Base-by-base conservation (phyloP, 768 basidiomycete genomes). In the Sporobolomyces roseus region DNA sequence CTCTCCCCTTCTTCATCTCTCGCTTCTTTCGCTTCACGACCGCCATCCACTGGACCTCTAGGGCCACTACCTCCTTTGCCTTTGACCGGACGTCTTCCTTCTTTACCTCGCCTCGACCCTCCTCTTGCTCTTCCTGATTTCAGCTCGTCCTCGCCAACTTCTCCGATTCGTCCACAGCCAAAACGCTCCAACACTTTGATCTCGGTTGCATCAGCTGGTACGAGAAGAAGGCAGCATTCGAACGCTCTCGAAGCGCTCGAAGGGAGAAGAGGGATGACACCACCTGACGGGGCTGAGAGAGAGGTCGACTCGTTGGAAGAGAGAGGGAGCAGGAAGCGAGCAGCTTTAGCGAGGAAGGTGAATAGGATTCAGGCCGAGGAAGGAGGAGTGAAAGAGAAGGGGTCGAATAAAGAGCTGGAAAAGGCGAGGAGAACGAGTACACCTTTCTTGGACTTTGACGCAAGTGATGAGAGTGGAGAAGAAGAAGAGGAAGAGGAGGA, bases 201-300 rank as follows among this genome's bases (percentile, higher is more conserved):
- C 29, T 63, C 62, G 12, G 38, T 51, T 45, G 68, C 68, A 0
- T 64, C 62, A 0, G 8, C 27, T 2, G 38, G 25, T 17, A 65
- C 63, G 6, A 48, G 62, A 3, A 25, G 7, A 16, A 3, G 29
- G 10, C 43, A 60, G 33, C 41, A 58, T 17, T 12, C 25, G 5
- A 9, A 51, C 6, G 62, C 67, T 14, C 56, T 69, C 23, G 62
- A 63, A 13, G 62, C 62, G 25, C 67, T 69, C 62, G 67, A 69
- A 43, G 67, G 67, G 1, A 33, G 59, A 36, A 16, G 35, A 36
- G 27, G 38, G 25, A 36, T 23, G 19, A 19, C 33, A n/a, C 17
- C 16, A 17, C 17, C 38, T 41, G 38, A 9, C 17, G 38, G 38
- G 33, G 35, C 35, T 32, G 30, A 35, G 14, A 33, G 23, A 32